These are phyloP conservation scores for Agrocybe pediades DNA, from an alignment of 768 basidiomycete species.

Conservation along the genomic window DNA sequence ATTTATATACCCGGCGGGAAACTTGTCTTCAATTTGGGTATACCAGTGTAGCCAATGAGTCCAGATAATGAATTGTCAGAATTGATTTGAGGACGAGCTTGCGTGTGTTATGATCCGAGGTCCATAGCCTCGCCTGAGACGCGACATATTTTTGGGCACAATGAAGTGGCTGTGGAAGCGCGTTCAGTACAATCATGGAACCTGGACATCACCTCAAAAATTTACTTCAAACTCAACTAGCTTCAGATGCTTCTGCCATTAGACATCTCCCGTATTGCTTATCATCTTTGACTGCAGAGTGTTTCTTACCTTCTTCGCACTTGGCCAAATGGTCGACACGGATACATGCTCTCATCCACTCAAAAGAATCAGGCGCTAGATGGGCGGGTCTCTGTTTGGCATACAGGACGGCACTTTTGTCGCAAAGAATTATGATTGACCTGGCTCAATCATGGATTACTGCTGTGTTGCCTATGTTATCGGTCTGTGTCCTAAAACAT, in stretches of 20 bases:
- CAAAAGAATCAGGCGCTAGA: conserved; percentile 73
- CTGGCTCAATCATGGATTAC: conserved; percentile 74
- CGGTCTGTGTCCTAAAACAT: conserved; percentile 54
- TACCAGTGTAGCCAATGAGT: too few relatives aligned
- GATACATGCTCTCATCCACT: conserved; percentile 72
- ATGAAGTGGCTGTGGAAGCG: too few relatives aligned
- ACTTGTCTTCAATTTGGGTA: too few relatives aligned
- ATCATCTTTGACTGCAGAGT: conserved; percentile 50
- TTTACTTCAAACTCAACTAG: conserved; percentile 71
- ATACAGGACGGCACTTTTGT: conserved; percentile 60
- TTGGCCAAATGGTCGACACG: conserved; percentile 76
- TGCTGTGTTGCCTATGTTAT: conserved; percentile 62
- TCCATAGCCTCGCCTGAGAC: conserved; percentile 2
- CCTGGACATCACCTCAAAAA: conserved; percentile 56
- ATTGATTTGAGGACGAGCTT: too few relatives aligned
- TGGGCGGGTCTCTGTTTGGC: conserved; percentile 85
- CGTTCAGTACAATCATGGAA: conserved; percentile 40
- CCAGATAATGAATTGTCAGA: too few relatives aligned
- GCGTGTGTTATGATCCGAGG: conserved; percentile 20
- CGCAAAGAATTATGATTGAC: conserved; percentile 64
- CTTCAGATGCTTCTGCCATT: conserved; percentile 64
- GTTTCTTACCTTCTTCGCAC: conserved; percentile 63
- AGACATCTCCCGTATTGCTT: conserved; percentile 62
- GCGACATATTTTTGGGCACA: conserved; percentile 2
- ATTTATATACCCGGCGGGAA: too few relatives aligned